phyloP scores from a whole-genome alignment of 768 basidiomycete genomes.

The Mycena vulgaris region DNA sequence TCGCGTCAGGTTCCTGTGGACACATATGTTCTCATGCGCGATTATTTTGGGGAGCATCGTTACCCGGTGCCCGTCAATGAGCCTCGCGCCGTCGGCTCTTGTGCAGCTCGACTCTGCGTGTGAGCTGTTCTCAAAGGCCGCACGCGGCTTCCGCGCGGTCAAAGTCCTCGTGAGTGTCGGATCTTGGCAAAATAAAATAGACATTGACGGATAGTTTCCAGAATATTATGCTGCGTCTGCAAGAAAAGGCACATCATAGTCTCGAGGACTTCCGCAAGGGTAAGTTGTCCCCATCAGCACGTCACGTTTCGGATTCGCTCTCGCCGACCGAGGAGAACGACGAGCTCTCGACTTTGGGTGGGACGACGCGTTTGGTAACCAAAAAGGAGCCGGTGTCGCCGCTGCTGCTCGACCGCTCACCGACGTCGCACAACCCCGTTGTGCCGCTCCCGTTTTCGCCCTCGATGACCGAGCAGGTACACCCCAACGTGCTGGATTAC shows the following conservation, averaged over 20 bases:
- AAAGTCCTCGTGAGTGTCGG: slow-evolving; percentile 70
- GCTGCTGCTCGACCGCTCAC: slow-evolving; percentile 73
- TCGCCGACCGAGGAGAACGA: slow-evolving; percentile 70
- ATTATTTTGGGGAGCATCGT: slow-evolving; percentile 84
- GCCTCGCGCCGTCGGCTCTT: slow-evolving; percentile 81
- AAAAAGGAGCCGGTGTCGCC: slow-evolving; percentile 74
- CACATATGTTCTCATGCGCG: slow-evolving; percentile 79
- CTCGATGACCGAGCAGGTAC: slow-evolving; percentile 64
- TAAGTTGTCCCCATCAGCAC: slow-evolving; percentile 61
- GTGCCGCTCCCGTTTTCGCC: slow-evolving; percentile 78
- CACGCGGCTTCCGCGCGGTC: slow-evolving; percentile 73
- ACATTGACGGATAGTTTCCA: slow-evolving; percentile 43
- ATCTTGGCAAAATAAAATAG: background rate
- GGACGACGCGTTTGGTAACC: slow-evolving; percentile 75
- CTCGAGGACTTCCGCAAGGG: slow-evolving; percentile 76
- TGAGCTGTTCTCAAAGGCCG: slow-evolving; percentile 80
- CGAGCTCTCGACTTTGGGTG: slow-evolving; percentile 75
- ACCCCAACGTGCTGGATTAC: slow-evolving; percentile 79
- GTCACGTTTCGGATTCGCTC: slow-evolving; percentile 57
- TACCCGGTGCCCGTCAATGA: slow-evolving; percentile 85
- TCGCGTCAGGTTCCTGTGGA: slow-evolving; percentile 61
- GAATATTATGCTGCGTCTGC: slow-evolving; percentile 77
- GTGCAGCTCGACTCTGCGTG: slow-evolving; percentile 83
- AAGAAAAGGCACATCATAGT: slow-evolving; percentile 75
- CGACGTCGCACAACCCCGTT: slow-evolving; percentile 79